Conservation (phyloP, 768 basidiomycete species). For the Russula sp. region DNA sequence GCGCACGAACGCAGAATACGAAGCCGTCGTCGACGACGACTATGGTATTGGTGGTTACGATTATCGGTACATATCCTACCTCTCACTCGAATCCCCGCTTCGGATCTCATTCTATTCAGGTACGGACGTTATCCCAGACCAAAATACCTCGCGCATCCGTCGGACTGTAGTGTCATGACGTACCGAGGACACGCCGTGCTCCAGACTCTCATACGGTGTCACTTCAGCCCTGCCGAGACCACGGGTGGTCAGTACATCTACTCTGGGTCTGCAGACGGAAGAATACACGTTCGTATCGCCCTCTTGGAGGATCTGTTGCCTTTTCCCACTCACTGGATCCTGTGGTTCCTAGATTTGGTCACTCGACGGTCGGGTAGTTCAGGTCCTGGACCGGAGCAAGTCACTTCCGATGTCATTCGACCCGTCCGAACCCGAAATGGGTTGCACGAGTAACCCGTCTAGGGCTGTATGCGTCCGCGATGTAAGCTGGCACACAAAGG, state of each 20-base stretch:
- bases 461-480: slow-evolving; percentile 70
- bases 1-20: slow-evolving; percentile 67
- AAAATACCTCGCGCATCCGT: slow-evolving; percentile 60
- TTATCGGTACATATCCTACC: slow-evolving; percentile 57
- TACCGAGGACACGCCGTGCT: slow-evolving; percentile 89
- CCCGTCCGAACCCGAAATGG: slow-evolving; percentile 55
- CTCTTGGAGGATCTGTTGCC: not conserved
- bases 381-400: slow-evolving; percentile 75
- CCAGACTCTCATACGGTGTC: slow-evolving; percentile 89
- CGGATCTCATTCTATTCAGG: slow-evolving; percentile 33
- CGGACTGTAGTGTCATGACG: slow-evolving; percentile 92
- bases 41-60: slow-evolving; percentile 67
- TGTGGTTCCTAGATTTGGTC: slow-evolving; percentile 77
- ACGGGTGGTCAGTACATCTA: slow-evolving; percentile 94
- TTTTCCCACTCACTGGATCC: not conserved
- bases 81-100: not conserved
- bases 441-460: slow-evolving; percentile 28
- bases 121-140: slow-evolving; percentile 63
- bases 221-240: slow-evolving; percentile 90
- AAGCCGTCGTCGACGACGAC: slow-evolving; percentile 39
- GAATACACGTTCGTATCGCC: slow-evolving; percentile 58
- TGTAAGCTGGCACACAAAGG: slow-evolving; percentile 91
- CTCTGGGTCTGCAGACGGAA: slow-evolving; percentile 84
- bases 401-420: slow-evolving; percentile 66
- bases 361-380: slow-evolving; percentile 79